A percentile compares a stretch with the other conserved stretches of the same genome.
phyloP scores from a whole-genome alignment of 805 yeast genomes.

The Teunomyces kruisii region DNA sequence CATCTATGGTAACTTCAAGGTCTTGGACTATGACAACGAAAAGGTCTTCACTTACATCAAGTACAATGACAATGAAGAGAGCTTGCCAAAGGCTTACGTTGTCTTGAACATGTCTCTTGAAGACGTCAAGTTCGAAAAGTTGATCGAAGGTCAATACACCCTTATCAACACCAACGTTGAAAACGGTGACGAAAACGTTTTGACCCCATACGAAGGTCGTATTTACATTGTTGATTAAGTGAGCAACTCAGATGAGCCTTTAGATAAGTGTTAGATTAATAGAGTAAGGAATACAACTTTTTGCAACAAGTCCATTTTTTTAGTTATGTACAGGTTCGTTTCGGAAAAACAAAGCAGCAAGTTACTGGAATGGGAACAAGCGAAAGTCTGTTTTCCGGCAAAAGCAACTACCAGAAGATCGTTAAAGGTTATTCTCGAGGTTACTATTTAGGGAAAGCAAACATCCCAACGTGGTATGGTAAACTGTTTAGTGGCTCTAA shows the following conservation, averaged over 20 bases:
- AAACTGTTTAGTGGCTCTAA: neutral
- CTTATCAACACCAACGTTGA: constrained; percentile 33
- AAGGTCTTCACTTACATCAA: constrained; percentile 45
- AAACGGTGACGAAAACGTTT: constrained; percentile 19
- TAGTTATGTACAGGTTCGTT: neutral
- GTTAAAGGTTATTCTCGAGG: too few species aligned
- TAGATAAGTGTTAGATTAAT: neutral
- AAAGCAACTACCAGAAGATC: too few species aligned
- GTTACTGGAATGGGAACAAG: too few species aligned
- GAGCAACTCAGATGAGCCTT: neutral
- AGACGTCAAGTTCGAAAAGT: constrained; percentile 26
- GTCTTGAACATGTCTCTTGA: constrained; percentile 45
- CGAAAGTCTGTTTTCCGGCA: too few species aligned
- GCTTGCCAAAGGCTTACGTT: constrained; percentile 25
- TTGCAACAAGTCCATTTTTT: neutral
- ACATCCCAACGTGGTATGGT: too few species aligned
- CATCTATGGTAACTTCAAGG: constrained; percentile 46
- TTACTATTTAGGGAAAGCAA: too few species aligned
- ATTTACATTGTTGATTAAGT: constrained; percentile 26
- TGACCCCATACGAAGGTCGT: constrained; percentile 49
- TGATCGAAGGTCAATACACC: constrained; percentile 26
- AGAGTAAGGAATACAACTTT: neutral
- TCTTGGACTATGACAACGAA: constrained; percentile 43
- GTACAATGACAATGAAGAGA: constrained; percentile 22
- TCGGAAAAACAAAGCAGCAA: too few species aligned